phyloP scores from a whole-genome alignment of 805 yeast genomes.

The Saturnispora hagleri region DNA sequence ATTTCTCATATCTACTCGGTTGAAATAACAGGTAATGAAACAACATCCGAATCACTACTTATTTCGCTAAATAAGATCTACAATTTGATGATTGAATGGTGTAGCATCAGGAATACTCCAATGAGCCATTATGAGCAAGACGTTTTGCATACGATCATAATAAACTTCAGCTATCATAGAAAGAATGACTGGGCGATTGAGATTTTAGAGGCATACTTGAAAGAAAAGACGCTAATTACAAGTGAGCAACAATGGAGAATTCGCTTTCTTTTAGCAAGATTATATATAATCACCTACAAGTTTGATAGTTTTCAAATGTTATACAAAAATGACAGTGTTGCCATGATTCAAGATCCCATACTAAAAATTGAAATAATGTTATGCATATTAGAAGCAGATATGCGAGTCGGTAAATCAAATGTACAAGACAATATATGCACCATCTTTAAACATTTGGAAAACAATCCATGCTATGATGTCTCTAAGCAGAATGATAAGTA shows the following conservation, averaged over 20 bases:
- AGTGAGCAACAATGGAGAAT: background rate
- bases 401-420: background rate
- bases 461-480: background rate
- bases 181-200: slow-evolving; percentile 10
- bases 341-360: background rate
- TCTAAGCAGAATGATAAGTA: slow-evolving; percentile 15
- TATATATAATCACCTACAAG: background rate
- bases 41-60: background rate
- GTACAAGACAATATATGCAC: background rate
- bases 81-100: slow-evolving; percentile 3
- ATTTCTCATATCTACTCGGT: slow-evolving; percentile 19
- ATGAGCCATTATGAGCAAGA: slow-evolving; percentile 24
- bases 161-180: slow-evolving; percentile 20
- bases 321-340: background rate
- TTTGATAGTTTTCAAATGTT: background rate
- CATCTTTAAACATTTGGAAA: background rate
- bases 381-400: slow-evolving; percentile 2
- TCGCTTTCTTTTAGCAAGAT: background rate
- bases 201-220: slow-evolving; percentile 12
- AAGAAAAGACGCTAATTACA: background rate
- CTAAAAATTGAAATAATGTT: slow-evolving; percentile 2
- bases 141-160: slow-evolving; percentile 20
- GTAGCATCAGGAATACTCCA: background rate
- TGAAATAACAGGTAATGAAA: background rate
- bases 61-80: background rate